Evolutionary conservation across 2,329 filamentous ascomycete genomes (phyloP).

Genomic region (Penicillium palitans): DNA sequence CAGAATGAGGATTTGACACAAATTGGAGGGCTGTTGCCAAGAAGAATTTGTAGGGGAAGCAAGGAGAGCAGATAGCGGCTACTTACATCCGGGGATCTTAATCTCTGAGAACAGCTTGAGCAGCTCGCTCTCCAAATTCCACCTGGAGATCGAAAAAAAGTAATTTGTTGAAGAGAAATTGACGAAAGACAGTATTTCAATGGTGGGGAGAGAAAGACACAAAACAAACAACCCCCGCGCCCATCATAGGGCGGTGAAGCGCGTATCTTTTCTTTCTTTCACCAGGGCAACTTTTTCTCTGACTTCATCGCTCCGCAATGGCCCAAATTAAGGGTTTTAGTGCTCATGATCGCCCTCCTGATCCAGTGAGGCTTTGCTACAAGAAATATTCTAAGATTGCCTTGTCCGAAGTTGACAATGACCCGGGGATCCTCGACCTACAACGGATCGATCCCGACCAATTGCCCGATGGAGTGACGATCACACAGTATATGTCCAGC

Average conservation of each 20-base stretch:
- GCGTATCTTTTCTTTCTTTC: slow-evolving; percentile 14
- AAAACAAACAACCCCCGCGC: slow-evolving; percentile 42
- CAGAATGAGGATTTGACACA: slow-evolving; percentile 7
- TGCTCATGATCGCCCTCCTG: slow-evolving; percentile 75
- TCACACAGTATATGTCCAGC: slow-evolving; percentile 32
- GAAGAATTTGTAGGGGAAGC: slow-evolving; percentile 14
- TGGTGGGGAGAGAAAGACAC: slow-evolving; percentile 29
- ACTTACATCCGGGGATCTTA: slow-evolving; percentile 2
- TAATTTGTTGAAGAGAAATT: slow-evolving; percentile 14
- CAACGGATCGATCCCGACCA: slow-evolving; percentile 39
- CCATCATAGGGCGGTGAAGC: slow-evolving; percentile 32
- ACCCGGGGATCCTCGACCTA: slow-evolving; percentile 60
- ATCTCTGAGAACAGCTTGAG: slow-evolving; percentile 5
- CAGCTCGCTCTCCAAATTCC: slow-evolving; percentile 12
- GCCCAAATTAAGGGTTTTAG: slow-evolving; percentile 55
- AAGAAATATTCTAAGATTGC: slow-evolving; percentile 70
- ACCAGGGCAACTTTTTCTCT: neutral
- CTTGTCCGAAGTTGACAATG: slow-evolving; percentile 51
- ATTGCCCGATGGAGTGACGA: slow-evolving; percentile 29
- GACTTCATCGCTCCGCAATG: slow-evolving; percentile 24
- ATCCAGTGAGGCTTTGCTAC: slow-evolving; percentile 68
- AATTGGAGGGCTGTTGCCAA: slow-evolving; percentile 10
- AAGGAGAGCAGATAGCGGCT: slow-evolving; percentile 14
- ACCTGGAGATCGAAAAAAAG: slow-evolving; percentile 6
- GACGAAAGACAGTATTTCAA: slow-evolving; percentile 9